These are phyloP conservation scores for Penicillium chermesinum DNA, from an alignment of 495 filamentous ascomycete species.

Conservation along the genomic window DNA sequence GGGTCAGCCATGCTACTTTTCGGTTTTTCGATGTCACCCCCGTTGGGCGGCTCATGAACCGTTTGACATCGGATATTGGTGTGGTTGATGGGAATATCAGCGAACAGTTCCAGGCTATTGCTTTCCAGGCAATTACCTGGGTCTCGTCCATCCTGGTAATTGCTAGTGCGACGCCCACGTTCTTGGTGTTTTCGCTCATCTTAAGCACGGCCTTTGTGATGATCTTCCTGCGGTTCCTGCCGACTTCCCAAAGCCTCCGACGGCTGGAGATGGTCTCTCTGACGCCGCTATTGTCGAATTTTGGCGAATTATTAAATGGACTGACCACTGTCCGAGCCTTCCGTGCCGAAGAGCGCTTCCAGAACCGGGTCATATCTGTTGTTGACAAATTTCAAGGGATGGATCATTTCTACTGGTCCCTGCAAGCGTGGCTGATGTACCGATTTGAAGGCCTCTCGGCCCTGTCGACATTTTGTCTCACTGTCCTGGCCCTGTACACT, in stretches of 20 bases:
- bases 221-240: constrained; percentile 69
- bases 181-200: constrained; percentile 62
- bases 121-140: constrained; percentile 63
- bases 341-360: constrained; percentile 66
- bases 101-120: constrained; percentile 58
- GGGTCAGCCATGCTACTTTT: constrained; percentile 73
- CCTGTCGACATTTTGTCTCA: constrained; percentile 63
- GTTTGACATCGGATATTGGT: constrained; percentile 78
- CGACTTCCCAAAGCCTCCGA: constrained; percentile 74
- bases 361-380: constrained; percentile 65
- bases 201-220: constrained; percentile 59
- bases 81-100: constrained; percentile 77
- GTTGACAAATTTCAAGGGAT: constrained; percentile 83
- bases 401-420: constrained; percentile 89
- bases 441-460: constrained; percentile 71
- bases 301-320: constrained; percentile 73
- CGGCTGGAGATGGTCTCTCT: constrained; percentile 80
- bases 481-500: constrained; percentile 63
- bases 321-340: constrained; percentile 76
- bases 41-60: constrained; percentile 79
- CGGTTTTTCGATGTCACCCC: constrained; percentile 85
- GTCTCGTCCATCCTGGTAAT: constrained; percentile 67
- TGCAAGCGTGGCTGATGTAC: constrained; percentile 76
- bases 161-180: constrained; percentile 64
- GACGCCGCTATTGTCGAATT: constrained; percentile 78